Conservation (phyloP, 2,329 filamentous ascomycete genomes). For the Elsinoe batatas region DNA sequence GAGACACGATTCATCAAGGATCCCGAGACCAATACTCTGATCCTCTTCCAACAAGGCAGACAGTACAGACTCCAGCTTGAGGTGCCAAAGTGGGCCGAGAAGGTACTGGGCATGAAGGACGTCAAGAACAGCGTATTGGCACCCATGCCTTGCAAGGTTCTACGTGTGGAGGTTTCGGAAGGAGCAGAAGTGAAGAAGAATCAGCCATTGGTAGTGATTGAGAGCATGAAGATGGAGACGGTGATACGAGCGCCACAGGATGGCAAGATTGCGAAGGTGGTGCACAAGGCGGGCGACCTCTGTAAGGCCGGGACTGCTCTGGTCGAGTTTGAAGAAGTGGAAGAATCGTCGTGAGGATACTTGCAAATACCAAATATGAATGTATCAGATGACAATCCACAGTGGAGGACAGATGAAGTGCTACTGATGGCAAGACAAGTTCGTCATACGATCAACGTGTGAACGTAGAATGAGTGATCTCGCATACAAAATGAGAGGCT, state of each 20-base stretch:
- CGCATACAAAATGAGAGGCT: too few species aligned
- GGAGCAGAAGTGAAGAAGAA: constrained; percentile 78
- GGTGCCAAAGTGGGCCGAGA: constrained; percentile 70
- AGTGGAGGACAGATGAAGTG: neutral
- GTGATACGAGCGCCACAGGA: constrained; percentile 42
- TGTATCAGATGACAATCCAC: neutral
- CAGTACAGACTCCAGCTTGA: constrained; percentile 48
- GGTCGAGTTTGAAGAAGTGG: constrained; percentile 33
- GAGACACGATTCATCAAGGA: constrained; percentile 65
- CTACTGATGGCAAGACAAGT: neutral
- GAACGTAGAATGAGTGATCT: too few species aligned
- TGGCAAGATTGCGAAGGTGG: constrained; percentile 38
- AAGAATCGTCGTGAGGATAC: neutral
- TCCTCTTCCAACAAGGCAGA: constrained; percentile 63
- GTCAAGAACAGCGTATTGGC: constrained; percentile 72
- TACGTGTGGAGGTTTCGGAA: constrained; percentile 77
- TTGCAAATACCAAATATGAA: neutral
- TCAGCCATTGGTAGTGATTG: constrained; percentile 66
- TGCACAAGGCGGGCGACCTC: constrained; percentile 38
- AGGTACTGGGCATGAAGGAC: constrained; percentile 76
- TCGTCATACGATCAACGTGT: neutral
- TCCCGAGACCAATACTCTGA: constrained; percentile 40
- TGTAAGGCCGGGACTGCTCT: constrained; percentile 39
- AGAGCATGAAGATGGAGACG: constrained; percentile 49
- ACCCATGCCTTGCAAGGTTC: constrained; percentile 95